Evolutionary conservation across 257 asterid species (phyloP), one percentile per base, ranked within the genome.

Genomic region (Scutellaria barbata): DNA sequence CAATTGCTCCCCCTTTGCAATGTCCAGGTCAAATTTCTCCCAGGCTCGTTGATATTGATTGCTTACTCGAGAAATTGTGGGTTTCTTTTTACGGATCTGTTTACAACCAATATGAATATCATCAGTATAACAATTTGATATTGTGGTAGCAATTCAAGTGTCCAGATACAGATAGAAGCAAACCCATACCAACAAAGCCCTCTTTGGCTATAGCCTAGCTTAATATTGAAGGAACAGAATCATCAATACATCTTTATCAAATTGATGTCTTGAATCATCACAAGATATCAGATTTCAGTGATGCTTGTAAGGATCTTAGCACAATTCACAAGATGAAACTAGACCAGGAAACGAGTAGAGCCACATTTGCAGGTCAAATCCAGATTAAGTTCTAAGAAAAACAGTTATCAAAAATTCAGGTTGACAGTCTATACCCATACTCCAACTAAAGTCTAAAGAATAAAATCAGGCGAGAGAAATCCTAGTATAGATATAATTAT

Each of bases 71-170:
- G 84, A 77, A 58, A 74, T 63, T 3, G 64, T 37, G 5, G 89
- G 74, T 79, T 89, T 91, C 82, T 83, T 90, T 50, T 78, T 83
- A 47, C 82, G 95, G 41, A 94, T 86, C 98, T 94, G 92, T 68
- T 43, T 12, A 71, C 33, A 41, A 55, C 50, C 42, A 66, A 54
- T 4, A 25, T 53, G 52, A 45, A 71, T 1, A 52, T 2, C 1
- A 6, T 66, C 59, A 79, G 61, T 51, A 39, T 45, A 30, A 41
- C 37, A 11, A 12, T 14, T 25, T 69, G 22, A 75, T 12, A 46
- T 42, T 56, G 52, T 17, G 17, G 6, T 9, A 16, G 17, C 46
- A 22, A 46, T 37, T 3, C 14, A 22, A 13, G 35, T 30, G 35
- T 30, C 35, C 35, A 37, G 56, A 14, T 40, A 13, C 40, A 51